Evolutionary conservation across 139 green algal species (phyloP).

Genomic region (Coelastrella sp.): DNA sequence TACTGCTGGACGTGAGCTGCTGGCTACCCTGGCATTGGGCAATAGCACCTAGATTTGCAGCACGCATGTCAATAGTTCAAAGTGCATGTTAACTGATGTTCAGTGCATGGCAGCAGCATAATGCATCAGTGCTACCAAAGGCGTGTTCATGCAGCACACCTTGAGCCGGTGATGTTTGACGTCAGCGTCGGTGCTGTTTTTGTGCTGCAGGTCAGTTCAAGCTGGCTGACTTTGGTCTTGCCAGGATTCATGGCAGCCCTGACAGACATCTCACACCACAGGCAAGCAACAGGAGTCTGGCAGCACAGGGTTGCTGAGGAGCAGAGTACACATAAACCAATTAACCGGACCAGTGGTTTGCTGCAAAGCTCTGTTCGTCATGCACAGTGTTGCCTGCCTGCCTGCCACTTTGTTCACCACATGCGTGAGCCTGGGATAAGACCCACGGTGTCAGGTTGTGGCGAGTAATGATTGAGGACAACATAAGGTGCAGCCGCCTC

Average conservation of each 20-base stretch:
- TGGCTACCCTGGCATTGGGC: not conserved
- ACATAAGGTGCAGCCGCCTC: too few species aligned
- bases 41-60: not conserved
- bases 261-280: slow-evolving; percentile 49
- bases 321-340: too few species aligned
- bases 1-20: not conserved
- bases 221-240: slow-evolving; percentile 93
- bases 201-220: slow-evolving; percentile 77
- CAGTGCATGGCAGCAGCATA: too few species aligned
- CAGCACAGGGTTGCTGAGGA: too few species aligned
- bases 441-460: too few species aligned
- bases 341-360: too few species aligned
- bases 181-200: not conserved
- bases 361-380: too few species aligned
- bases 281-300: not conserved
- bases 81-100: not conserved
- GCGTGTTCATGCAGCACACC: not conserved
- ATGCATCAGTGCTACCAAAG: too few species aligned
- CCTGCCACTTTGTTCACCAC: too few species aligned
- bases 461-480: too few species aligned
- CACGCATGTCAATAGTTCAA: not conserved
- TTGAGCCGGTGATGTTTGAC: not conserved
- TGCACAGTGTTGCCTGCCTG: too few species aligned
- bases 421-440: too few species aligned
- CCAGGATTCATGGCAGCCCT: slow-evolving; percentile 77